These are phyloP conservation scores for Pinus tabuliformis DNA, from an alignment of 75 land plant species.

Conservation along the genomic window DNA sequence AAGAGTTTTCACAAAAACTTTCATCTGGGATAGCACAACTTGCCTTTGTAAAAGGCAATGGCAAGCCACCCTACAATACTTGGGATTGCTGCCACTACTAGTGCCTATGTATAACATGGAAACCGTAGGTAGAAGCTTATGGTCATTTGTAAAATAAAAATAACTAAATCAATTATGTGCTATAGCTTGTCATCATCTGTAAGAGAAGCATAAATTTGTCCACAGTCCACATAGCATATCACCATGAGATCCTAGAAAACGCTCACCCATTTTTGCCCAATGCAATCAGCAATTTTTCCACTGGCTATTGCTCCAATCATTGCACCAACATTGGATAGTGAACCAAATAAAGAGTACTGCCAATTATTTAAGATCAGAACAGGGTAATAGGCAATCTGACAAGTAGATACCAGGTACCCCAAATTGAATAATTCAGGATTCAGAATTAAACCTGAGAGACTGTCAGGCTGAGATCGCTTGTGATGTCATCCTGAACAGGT, in stretches of 20 bases:
- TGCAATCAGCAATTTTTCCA: constrained; percentile 80
- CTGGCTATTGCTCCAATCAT: constrained; percentile 92
- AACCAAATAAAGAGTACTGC: constrained; percentile 80
- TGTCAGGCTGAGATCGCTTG: constrained; percentile 53
- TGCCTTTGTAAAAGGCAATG: constrained; percentile 73
- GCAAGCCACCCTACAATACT: constrained; percentile 83
- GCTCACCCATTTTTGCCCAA: constrained; percentile 83
- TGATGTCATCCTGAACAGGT: constrained; percentile 67
- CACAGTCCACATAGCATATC: not conserved
- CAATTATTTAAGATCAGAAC: not conserved
- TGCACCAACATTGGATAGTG: constrained; percentile 81
- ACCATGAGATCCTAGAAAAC: not conserved
- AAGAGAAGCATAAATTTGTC: too few species aligned
- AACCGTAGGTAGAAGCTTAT: not conserved
- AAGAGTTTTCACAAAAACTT: not conserved
- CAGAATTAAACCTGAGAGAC: constrained; percentile 55
- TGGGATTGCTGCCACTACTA: constrained; percentile 77
- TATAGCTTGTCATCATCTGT: too few species aligned
- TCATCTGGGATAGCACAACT: constrained; percentile 4
- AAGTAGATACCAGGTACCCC: not conserved
- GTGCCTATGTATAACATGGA: constrained; percentile 44
- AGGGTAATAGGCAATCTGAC: not conserved
- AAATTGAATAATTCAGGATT: not conserved
- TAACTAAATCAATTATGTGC: not conserved
- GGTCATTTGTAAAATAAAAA: not conserved